Base-by-base conservation (phyloP, 352 stramenopile genomes). In the Globisporangium emineosum region DNA sequence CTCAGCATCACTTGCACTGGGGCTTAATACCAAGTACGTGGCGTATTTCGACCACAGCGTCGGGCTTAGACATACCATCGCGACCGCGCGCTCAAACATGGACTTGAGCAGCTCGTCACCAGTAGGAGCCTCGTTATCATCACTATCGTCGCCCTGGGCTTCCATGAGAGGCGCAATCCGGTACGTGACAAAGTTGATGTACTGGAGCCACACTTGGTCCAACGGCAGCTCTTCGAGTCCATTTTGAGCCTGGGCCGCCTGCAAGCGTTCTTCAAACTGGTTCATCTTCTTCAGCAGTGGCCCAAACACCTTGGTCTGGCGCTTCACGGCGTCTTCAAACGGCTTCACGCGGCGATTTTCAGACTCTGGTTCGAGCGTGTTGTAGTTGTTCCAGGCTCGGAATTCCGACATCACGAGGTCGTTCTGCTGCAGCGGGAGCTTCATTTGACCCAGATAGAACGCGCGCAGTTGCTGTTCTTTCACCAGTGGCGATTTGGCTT, bases 391-490 rank as follows among this genome's bases (percentile, higher is more conserved):
- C 83, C 83, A 92, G 5, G 81, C 78, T 25, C 83, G 79, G 42
- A 89, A 90, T 55, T 92, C 83, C 19, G 83, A 90, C 81, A 92
- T 81, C 25, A 70, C 75, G 1, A 90, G 58, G 62, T 92, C 83
- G 60, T 92, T 92, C 47, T 90, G 76, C 66, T 89, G 72, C 64
- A 92, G 55, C 27, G 83, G 81, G 15, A 90, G 55, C 42, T 69
- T 56, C 75, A 92, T 78, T 57, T 92, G 83, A 5, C 57, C 69
- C n/a, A 29, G 62, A 62, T 78, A 92, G 0, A 92, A 55, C 17
- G 71, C 67, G 21, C 80, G 64, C 13, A 82, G 17, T 0, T 68
- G 66, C 30, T 51, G 50, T 45, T 90, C 79, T 66, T 89, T 90
- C 19, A 10, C 23, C 2, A 72, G 5, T 13, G 47, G 63, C 8